Evolutionary conservation across 371 early-diverging fungal genomes (phyloP), one percentile per base, ranked within the genome.

Genomic region (Mucor ambiguus): DNA sequence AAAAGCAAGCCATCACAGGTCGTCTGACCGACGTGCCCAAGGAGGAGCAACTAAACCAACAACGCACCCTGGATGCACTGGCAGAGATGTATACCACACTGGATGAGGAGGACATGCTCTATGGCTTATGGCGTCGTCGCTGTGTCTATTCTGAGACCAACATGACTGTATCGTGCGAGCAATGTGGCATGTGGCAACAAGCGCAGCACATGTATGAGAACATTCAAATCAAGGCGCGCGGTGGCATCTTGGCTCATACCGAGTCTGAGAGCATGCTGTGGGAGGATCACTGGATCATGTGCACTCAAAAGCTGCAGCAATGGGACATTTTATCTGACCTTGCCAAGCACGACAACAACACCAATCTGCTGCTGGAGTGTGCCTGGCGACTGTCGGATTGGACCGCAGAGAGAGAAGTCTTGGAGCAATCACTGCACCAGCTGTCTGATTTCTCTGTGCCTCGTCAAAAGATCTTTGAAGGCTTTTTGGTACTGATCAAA

Each of bases 311-410:
- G 58, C 79, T 99, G 38, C 99, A 99, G 79, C 97, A 96, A 72
- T 99, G 99, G 99, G 99, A 99, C 67, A 88, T 98, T 58, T 79
- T 98, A 57, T 84, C 89, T 3, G 99, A 99, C 38, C 85, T 99
- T 9, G 93, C 96, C 6, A 93, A 95, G 71, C 92, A 94, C 59
- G 98, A 98, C 43, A 86, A 87, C 33, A 91, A 95, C 67, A 83
- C 89, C 0, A 93, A 95, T 30, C 79, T 98, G 22, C 75, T 92
- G 54, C 76, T 98, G 2, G 97, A 97, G 67, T 90, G 95, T 55
- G 91, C 92, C 11, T 98, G 98, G 97, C 87, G 96, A 18, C 70
- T 93, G 22, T 92, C 93, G 29, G 96, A 97, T 76, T 97, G 96
- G 96, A 85, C 82, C 20, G 84, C 85, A 20, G 95, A 96, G 57